Percentiles rank a stretch among this genome's conserved stretches.
These are phyloP conservation scores for Circinella umbellata DNA, from an alignment of 371 early-diverging fungal genomes.

Conservation along the genomic window DNA sequence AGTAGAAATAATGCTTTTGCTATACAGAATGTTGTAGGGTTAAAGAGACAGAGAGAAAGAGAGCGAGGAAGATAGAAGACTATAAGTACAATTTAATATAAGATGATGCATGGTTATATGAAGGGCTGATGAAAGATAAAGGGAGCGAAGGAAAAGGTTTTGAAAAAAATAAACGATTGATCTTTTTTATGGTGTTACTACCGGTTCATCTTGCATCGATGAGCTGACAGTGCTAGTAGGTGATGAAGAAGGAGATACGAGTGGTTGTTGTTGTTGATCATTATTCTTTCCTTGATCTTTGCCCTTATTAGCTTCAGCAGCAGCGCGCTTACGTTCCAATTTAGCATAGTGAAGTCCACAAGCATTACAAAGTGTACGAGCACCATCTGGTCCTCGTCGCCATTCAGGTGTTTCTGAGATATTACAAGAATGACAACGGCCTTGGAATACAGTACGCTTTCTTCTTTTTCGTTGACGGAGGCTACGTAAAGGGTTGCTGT, in stretches of 20 bases:
- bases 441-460: constrained; percentile 48
- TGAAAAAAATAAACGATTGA: no score
- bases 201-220: constrained; percentile 7
- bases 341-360: constrained; percentile 67
- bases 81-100: no score
- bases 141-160: no score
- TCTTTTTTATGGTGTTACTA: constrained; percentile 1
- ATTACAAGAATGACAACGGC: constrained; percentile 64
- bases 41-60: no score
- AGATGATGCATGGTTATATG: no score
- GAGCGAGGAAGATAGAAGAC: no score
- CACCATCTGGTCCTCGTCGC: constrained; percentile 75
- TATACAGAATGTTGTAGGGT: no score
- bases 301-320: constrained; percentile 13
- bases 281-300: constrained; percentile 3
- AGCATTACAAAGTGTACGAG: constrained; percentile 71
- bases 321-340: constrained; percentile 36
- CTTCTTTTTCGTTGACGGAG: constrained; percentile 16
- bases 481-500: constrained; percentile 7
- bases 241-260: constrained; percentile 9
- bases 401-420: constrained; percentile 73
- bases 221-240: constrained; percentile 7
- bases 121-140: no score
- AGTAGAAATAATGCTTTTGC: no score
- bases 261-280: background rate